Base-by-base conservation (phyloP, 805 yeast species). In the Yamadazyma scolyti region DNA sequence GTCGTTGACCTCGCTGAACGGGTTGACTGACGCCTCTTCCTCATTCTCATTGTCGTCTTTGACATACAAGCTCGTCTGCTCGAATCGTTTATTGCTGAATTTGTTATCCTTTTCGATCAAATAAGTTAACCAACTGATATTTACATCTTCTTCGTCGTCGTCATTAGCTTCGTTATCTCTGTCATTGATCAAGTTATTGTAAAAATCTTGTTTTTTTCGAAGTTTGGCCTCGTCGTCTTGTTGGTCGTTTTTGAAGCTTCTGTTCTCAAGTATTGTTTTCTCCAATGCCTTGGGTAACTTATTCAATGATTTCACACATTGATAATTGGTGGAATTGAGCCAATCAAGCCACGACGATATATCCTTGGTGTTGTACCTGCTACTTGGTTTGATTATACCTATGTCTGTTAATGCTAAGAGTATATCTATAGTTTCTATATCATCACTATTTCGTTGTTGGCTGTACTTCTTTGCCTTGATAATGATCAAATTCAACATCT, bases 331-430 rank as follows among this genome's bases (percentile, higher is more conserved):
- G 27, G 49, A 50, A 13, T 45, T 36, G 18, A 56, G 31, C 71
- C 71, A 65, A 25, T 58, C 39, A n/a, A 46, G 43, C 36, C 65
- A 63, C 15, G 66, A 48, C n/a, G 59, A 59, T 8, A 59, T 28
- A 1, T 66, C 55, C 33, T 54, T 56, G 20, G 70, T 61, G 31
- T 61, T 64, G 25, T 53, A 56, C 11, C 9, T 15, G 7, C 23
- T 8, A 33, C 33, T 44, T 0, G 90, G 88, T 25, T 75, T 73
- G 11, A 87, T 57, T 25, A 82, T 57, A 10, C 80, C 82, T 14
- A 75, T 53, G 37, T 77, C 75, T 19, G 75, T 68, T 57, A 89
- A 66, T 0, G 93, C 87, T 47, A 77, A 76, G 11, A 85, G 61
- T 5, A 85, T 64, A 51, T 90, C 97, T 37, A 77, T 81, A 2